A percentile compares a stretch with the other conserved stretches of the same genome.
phyloP scores from a whole-genome alignment of 805 yeast species.

The Danielia reshetovae region DNA sequence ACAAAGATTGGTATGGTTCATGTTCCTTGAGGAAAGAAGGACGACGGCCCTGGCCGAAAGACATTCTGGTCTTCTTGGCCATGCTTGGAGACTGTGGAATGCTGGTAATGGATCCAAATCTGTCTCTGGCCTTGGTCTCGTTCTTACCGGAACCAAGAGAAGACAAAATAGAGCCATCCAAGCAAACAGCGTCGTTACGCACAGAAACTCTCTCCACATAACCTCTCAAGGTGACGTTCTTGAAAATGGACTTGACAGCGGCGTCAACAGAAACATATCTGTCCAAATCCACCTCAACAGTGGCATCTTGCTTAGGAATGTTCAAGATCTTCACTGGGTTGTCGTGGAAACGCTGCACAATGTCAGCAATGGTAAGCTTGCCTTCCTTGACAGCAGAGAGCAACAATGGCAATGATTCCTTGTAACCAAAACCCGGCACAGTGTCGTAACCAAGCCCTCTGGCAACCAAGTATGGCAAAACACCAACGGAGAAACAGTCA shows the following conservation, averaged over 20 bases:
- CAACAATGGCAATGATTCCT: constrained; percentile 78
- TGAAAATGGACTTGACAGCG: constrained; percentile 38
- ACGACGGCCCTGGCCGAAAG: constrained; percentile 32
- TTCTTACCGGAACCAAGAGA: constrained; percentile 53
- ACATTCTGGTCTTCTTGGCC: constrained; percentile 32
- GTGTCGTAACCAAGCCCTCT: constrained; percentile 56
- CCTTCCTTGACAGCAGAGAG: constrained; percentile 75
- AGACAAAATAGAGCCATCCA: constrained; percentile 74
- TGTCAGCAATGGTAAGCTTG: constrained; percentile 66
- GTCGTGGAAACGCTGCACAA: constrained; percentile 68
- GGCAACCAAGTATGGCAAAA: constrained; percentile 70
- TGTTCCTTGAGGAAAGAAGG: constrained; percentile 29
- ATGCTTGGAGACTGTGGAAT: constrained; percentile 45
- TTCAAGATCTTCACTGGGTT: constrained; percentile 81
- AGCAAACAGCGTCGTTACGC: constrained; percentile 72
- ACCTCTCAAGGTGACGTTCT: constrained; percentile 57
- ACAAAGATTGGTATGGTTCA: constrained; percentile 34
- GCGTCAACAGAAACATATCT: constrained; percentile 37
- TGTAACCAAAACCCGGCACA: constrained; percentile 71
- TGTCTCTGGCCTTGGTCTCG: constrained; percentile 43
- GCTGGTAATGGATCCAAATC: constrained; percentile 34
- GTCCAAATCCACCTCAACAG: constrained; percentile 81
- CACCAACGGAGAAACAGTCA: constrained; percentile 87
- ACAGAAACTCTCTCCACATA: constrained; percentile 85
- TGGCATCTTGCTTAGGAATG: constrained; percentile 73